Conservation (phyloP, 2,329 filamentous ascomycete genomes). For the Incumbomyces delicatus region DNA sequence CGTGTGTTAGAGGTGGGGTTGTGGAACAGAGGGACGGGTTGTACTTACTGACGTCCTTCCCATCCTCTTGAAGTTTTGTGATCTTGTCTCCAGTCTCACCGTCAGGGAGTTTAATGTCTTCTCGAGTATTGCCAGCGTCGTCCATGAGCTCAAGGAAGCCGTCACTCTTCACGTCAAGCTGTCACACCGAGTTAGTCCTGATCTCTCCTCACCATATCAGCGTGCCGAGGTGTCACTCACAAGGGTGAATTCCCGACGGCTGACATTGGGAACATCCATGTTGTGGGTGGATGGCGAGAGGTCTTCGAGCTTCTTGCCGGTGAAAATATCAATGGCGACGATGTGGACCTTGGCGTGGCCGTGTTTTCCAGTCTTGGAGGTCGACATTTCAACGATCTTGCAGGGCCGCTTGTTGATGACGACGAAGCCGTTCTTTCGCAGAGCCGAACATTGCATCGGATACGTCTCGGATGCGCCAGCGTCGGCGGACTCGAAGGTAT, state of each 20-base stretch:
- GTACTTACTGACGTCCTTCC: conserved; percentile 82
- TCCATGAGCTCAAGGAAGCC: conserved; percentile 90
- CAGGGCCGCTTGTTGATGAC: conserved; percentile 96
- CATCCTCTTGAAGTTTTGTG: conserved; percentile 61
- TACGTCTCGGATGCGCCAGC: conserved; percentile 89
- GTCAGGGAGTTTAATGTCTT: conserved; percentile 89
- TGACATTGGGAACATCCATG: conserved; percentile 85
- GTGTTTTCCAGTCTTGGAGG: conserved; percentile 99
- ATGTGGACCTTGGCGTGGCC: conserved; percentile 99
- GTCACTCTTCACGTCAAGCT: conserved; percentile 91
- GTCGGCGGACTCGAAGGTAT: conserved; percentile 86
- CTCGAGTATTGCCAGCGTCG: conserved; percentile 77
- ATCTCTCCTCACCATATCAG: not conserved
- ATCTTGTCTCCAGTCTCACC: conserved; percentile 84
- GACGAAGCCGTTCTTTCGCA: conserved; percentile 98
- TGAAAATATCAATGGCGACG: conserved; percentile 98
- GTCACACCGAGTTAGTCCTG: conserved; percentile 6
- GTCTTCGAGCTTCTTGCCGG: conserved; percentile 98
- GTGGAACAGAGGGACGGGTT: conserved; percentile 2
- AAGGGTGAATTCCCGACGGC: conserved; percentile 83
- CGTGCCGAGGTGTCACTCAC: conserved; percentile 47
- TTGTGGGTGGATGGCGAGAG: conserved; percentile 90
- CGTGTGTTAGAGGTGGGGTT: conserved; percentile 6
- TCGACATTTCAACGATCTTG: conserved; percentile 99
- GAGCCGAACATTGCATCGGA: conserved; percentile 98